A percentile compares a stretch with the other conserved stretches of the same genome.
These are phyloP conservation scores for Nitzschia sp. DNA, from an alignment of 108 stramenopile genomes.

Conservation along the genomic window DNA sequence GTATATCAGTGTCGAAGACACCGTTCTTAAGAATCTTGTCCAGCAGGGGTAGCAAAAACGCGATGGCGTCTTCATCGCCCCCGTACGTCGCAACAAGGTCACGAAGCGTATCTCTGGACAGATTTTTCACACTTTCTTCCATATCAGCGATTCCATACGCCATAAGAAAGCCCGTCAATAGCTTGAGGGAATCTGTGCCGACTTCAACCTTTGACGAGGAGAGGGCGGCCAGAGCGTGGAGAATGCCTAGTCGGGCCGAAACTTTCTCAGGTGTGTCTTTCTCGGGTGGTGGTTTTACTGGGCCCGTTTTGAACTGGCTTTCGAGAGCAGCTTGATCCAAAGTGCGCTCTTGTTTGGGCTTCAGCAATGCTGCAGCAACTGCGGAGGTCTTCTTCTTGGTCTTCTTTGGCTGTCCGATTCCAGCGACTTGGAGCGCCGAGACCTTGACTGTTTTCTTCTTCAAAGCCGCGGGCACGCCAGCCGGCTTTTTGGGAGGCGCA, in stretches of 20 bases:
- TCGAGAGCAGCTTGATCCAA: conserved; percentile 65
- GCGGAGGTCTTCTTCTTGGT: conserved; percentile 56
- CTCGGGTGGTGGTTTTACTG: conserved; percentile 47
- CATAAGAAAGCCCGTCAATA: conserved; percentile 78
- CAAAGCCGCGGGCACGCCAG: conserved; percentile 25
- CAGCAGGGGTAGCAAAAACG: conserved; percentile 77
- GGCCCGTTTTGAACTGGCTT: conserved; percentile 61
- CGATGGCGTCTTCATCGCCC: conserved; percentile 72
- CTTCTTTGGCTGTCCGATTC: conserved; percentile 70
- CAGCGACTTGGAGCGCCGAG: conserved; percentile 48
- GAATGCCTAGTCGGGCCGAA: conserved; percentile 64
- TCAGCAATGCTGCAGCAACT: conserved; percentile 57
- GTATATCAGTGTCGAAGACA: conserved; percentile 41
- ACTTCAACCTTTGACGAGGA: conserved; percentile 63
- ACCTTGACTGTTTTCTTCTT: conserved; percentile 63
- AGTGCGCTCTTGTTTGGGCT: conserved; percentile 76
- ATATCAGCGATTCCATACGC: conserved; percentile 84
- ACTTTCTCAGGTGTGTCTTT: conserved; percentile 76
- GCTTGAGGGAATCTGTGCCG: conserved; percentile 56
- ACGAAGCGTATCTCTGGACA: conserved; percentile 70
- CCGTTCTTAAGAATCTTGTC: conserved; percentile 81
- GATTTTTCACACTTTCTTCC: conserved; percentile 64
- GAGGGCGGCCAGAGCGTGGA: conserved; percentile 67
- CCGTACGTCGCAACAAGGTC: conserved; percentile 76
- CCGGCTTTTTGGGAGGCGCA: conserved; percentile 29